These are phyloP conservation scores for Liquidambar formosana DNA, from an alignment of 164 flowering plant genomes.

Conservation along the genomic window DNA sequence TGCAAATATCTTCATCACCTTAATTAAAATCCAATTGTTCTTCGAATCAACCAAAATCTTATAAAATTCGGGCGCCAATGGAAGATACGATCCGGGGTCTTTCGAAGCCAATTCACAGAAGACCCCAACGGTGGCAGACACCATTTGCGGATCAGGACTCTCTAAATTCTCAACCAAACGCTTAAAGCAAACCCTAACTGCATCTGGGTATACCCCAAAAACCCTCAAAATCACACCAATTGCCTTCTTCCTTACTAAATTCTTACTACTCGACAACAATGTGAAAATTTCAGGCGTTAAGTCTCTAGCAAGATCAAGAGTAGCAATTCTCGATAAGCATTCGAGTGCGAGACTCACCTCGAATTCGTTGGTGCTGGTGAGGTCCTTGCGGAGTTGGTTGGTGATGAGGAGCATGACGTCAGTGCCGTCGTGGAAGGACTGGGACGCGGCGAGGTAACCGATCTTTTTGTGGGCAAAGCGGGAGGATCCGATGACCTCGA, in stretches of 20 bases:
- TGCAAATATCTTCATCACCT: slow-evolving; percentile 82
- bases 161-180: slow-evolving; percentile 88
- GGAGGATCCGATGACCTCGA: slow-evolving; percentile 69
- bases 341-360: slow-evolving; percentile 77
- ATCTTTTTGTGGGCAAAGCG: slow-evolving; percentile 58
- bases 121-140: slow-evolving; percentile 76
- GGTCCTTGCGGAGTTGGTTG: slow-evolving; percentile 85
- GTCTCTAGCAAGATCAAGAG: slow-evolving; percentile 69
- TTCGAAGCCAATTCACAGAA: slow-evolving; percentile 68
- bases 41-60: slow-evolving; percentile 73
- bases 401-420: slow-evolving; percentile 76
- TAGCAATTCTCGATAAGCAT: slow-evolving; percentile 56
- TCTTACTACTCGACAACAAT: slow-evolving; percentile 51
- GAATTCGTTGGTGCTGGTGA: slow-evolving; percentile 44
- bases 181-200: slow-evolving; percentile 84
- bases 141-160: slow-evolving; percentile 44
- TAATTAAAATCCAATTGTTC: slow-evolving; percentile 94
- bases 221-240: slow-evolving; percentile 62
- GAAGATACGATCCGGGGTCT: slow-evolving; percentile 74
- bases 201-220: slow-evolving; percentile 70
- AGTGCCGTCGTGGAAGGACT: slow-evolving; percentile 64
- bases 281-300: slow-evolving; percentile 71
- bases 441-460: slow-evolving; percentile 76
- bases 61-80: slow-evolving; percentile 92
- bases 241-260: slow-evolving; percentile 62